A percentile compares a stretch with the other conserved stretches of the same genome.
Evolutionary conservation across 1,284 basidiomycete genomes (phyloP).

Genomic region (Boletus holoroseus): DNA sequence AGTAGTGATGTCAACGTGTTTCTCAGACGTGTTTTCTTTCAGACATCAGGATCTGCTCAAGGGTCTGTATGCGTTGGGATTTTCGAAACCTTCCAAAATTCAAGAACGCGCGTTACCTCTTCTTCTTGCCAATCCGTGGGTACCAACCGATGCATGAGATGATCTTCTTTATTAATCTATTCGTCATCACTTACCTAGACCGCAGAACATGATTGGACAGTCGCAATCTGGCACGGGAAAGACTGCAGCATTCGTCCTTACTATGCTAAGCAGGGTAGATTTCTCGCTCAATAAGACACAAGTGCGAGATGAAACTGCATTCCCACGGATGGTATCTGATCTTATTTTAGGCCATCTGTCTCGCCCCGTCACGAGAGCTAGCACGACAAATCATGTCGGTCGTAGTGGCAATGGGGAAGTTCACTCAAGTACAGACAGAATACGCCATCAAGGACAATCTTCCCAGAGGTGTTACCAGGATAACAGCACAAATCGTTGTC

Average conservation of each 20-base stretch:
- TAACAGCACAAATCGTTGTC: constrained; percentile 89
- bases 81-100: constrained; percentile 98
- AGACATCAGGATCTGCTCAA: constrained; percentile 89
- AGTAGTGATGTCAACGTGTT: constrained; percentile 10
- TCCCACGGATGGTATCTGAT: constrained; percentile 3
- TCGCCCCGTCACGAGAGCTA: constrained; percentile 93
- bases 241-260: constrained; percentile 96
- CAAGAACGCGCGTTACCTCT: constrained; percentile 96
- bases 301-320: constrained; percentile 38
- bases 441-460: constrained; percentile 91
- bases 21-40: constrained; percentile 11
- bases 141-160: constrained; percentile 2
- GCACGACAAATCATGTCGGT: constrained; percentile 98
- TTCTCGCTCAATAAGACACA: constrained; percentile 81
- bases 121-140: constrained; percentile 85
- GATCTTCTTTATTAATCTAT: neutral
- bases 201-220: constrained; percentile 98
- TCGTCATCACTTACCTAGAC: constrained; percentile 44
- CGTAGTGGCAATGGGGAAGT: constrained; percentile 91
- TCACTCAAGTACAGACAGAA: constrained; percentile 86
- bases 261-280: constrained; percentile 95
- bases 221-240: constrained; percentile 99
- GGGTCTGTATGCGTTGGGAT: constrained; percentile 95
- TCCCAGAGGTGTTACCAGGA: constrained; percentile 59
- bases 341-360: constrained; percentile 70